Conservation (phyloP, 1,284 basidiomycete species). For the Pseudozyma tsukubaensis region DNA sequence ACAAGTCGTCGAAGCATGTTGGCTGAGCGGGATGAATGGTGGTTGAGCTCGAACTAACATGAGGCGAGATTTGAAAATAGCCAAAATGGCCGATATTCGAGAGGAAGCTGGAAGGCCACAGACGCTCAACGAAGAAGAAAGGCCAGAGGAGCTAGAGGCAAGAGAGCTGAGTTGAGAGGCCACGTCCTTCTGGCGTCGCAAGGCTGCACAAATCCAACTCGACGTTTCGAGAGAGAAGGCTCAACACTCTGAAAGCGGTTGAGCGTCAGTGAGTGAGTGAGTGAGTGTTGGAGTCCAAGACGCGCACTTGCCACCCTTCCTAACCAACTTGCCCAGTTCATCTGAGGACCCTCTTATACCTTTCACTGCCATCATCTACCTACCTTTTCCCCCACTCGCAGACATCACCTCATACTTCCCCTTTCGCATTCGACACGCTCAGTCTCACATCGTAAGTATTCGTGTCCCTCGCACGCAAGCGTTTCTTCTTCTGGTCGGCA, state of each 20-base stretch:
- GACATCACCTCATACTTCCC: neutral
- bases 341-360: neutral
- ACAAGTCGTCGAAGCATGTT: no score
- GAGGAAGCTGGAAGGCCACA: constrained; percentile 35
- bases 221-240: constrained; percentile 1
- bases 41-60: neutral
- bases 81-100: constrained; percentile 5
- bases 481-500: constrained; percentile 7
- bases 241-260: constrained; percentile 4
- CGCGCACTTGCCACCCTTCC: constrained; percentile 21
- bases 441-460: neutral
- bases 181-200: no score
- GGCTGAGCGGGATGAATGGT: neutral
- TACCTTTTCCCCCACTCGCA: neutral
- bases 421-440: constrained; percentile 8
- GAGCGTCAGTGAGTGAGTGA: neutral
- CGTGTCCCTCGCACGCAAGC: neutral
- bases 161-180: neutral
- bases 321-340: neutral
- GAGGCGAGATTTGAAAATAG: neutral
- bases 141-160: neutral
- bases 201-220: neutral
- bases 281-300: constrained; percentile 5
- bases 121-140: constrained; percentile 37
- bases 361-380: neutral